Evolutionary conservation across 495 filamentous ascomycete species (phyloP), one percentile per base, ranked within the genome.

Genomic region (Tuber calosporum): DNA sequence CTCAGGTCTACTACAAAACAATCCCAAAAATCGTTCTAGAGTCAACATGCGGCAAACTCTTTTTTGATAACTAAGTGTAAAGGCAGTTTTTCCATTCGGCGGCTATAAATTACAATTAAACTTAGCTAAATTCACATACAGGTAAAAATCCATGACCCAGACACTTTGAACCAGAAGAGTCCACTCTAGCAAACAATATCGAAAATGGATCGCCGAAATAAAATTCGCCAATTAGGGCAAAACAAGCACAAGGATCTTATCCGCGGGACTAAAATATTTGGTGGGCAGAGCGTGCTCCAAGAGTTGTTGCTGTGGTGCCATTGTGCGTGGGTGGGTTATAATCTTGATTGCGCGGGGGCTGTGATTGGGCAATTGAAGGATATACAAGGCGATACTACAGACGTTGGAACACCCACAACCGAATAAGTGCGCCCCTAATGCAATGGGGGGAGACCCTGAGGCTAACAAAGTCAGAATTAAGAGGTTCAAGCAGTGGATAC

Each of bases 151-250:
- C 80, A 81, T 37, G 80, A 82, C n/a, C 36, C 40, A 7, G 39
- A 82, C 76, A 90, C 84, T 81, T 87, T 89, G 45, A 85, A 84
- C 74, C 90, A 94, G 74, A 96, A 92, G 83, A 96, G 94, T 66
- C 91, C 91, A 73, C 93, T 97, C 82, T 96, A 98, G 82, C 92
- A 97, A 84, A 86, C 96, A 82, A 96, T 96, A 92, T 97, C 94
- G 43, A 99, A 97, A 84, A 85, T 99, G 83, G 93, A 96, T 84
- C 90, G 95, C 45, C 88, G 92, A 79, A 97, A 99, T 83, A 92
- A 94, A 84, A 91, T 91, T 67, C 92, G 93, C 79, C 95, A 99
- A 84, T 88, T 88, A 81, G 91, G 93, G 76, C 86, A 87, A 75
- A 83, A 87, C 76, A 97, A 97, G 83, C 89, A 93, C 73, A 88